Percentiles rank a stretch among this genome's conserved stretches.
These are phyloP conservation scores for Penstemon davidsonii DNA, from an alignment of 257 asterid species.

Conservation along the genomic window DNA sequence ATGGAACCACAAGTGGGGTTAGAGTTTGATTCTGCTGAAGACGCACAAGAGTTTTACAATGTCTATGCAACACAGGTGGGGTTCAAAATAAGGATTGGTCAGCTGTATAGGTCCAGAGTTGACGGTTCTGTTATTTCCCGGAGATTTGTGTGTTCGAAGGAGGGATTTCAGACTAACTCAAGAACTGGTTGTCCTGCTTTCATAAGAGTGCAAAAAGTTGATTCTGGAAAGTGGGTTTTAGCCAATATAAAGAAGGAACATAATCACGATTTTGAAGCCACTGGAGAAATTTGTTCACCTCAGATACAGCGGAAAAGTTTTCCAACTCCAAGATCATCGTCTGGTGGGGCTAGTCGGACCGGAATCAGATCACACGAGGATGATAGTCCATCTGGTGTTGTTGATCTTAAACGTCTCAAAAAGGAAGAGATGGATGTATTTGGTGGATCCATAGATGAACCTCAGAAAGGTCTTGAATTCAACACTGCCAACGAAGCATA, in stretches of 20 bases:
- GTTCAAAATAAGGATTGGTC: slow-evolving; percentile 88
- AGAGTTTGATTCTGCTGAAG: slow-evolving; percentile 85
- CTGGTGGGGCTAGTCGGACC: slow-evolving; percentile 74
- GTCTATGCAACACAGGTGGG: slow-evolving; percentile 69
- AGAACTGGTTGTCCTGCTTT: slow-evolving; percentile 94
- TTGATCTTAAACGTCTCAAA: slow-evolving; percentile 69
- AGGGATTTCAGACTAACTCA: slow-evolving; percentile 86
- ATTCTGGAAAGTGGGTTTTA: slow-evolving; percentile 86
- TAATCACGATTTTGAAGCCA: slow-evolving; percentile 69
- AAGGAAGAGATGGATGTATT: slow-evolving; percentile 53
- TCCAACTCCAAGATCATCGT: slow-evolving; percentile 62
- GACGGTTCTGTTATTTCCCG: slow-evolving; percentile 89
- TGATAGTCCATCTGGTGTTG: slow-evolving; percentile 54
- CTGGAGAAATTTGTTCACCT: slow-evolving; percentile 68
- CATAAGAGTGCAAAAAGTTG: slow-evolving; percentile 77
- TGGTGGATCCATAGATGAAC: slow-evolving; percentile 59
- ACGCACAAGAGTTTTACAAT: slow-evolving; percentile 82
- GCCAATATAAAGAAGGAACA: slow-evolving; percentile 84
- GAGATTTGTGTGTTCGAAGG: slow-evolving; percentile 88
- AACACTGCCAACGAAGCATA: slow-evolving; percentile 78
- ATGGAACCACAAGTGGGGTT: slow-evolving; percentile 74
- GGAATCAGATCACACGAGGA: slow-evolving; percentile 91
- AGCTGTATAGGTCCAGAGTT: slow-evolving; percentile 79
- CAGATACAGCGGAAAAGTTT: slow-evolving; percentile 56
- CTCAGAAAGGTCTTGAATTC: slow-evolving; percentile 80